Evolutionary conservation across 169 alveolate species (phyloP).

Genomic region (Plasmodium fragile): DNA sequence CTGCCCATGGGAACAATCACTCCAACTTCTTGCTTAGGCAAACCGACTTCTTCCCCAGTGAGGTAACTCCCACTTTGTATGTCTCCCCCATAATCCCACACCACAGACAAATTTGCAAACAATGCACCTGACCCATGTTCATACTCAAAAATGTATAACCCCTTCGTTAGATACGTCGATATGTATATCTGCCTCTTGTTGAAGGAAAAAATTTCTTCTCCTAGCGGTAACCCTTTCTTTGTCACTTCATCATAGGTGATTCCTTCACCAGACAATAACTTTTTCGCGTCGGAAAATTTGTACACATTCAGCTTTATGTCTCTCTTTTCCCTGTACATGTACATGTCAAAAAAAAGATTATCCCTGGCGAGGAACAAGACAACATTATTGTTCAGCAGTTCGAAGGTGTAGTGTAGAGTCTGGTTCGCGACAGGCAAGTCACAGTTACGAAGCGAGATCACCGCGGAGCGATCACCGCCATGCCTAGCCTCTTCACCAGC

Average conservation of each 20-base stretch:
- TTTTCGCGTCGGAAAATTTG: background rate
- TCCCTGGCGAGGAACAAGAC: slow-evolving; percentile 1
- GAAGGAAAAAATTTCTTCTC: background rate
- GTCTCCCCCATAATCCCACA: background rate
- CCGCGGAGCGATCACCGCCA: background rate
- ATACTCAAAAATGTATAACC: slow-evolving; percentile 41
- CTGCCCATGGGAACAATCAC: background rate
- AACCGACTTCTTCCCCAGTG: background rate
- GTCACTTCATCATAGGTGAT: slow-evolving; percentile 14
- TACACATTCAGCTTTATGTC: slow-evolving; percentile 12
- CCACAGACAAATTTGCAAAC: slow-evolving; percentile 3
- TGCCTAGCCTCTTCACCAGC: background rate
- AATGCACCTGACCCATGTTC: background rate
- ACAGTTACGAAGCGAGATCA: background rate
- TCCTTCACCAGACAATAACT: background rate
- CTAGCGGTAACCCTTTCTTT: background rate
- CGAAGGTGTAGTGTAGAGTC: background rate
- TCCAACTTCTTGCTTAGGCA: background rate
- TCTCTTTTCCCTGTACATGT: slow-evolving; percentile 7
- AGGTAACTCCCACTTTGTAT: background rate
- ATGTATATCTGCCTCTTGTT: slow-evolving; percentile 9
- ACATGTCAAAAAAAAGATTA: slow-evolving; percentile 13
- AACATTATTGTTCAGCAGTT: slow-evolving; percentile 2
- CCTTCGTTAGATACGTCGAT: slow-evolving; percentile 23
- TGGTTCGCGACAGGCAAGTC: slow-evolving; percentile 4